phyloP scores from a whole-genome alignment of 306 rosid species.

The Elaeagnus macrophylla region DNA sequence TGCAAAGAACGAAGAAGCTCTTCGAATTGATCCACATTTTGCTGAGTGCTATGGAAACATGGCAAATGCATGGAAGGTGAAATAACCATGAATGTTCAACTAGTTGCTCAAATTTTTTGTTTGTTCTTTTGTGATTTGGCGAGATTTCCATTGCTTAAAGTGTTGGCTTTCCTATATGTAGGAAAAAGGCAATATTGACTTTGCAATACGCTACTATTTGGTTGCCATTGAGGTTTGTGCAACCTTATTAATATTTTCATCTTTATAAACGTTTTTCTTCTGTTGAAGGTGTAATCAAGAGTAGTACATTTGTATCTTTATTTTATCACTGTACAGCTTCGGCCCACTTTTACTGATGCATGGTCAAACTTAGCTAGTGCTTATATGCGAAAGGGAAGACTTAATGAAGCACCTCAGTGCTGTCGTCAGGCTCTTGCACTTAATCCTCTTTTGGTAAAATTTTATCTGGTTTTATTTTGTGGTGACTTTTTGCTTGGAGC shows the following conservation, averaged over 20 bases:
- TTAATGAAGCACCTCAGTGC: constrained; percentile 87
- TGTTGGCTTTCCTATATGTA: constrained; percentile 9
- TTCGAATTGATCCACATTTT: constrained; percentile 70
- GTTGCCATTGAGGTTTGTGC: constrained; percentile 76
- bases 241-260: neutral
- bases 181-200: constrained; percentile 49
- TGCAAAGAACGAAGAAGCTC: constrained; percentile 86
- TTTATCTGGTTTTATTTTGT: neutral
- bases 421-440: constrained; percentile 96
- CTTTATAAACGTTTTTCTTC: neutral
- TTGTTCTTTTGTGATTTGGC: constrained; percentile 2
- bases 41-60: constrained; percentile 94
- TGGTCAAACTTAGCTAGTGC: constrained; percentile 98
- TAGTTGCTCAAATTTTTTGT: neutral
- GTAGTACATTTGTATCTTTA: constrained; percentile 8
- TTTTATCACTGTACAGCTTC: constrained; percentile 47
- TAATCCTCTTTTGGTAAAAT: constrained; percentile 68
- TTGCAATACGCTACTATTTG: constrained; percentile 57
- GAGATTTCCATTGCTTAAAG: neutral
- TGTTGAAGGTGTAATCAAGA: constrained; percentile 2
- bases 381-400: constrained; percentile 98
- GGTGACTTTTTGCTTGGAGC: neutral
- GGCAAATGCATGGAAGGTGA: constrained; percentile 97
- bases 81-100: neutral
- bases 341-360: constrained; percentile 94